Conservation (phyloP, 148 eudicot genomes). For the Rhododendron ferrugineum region DNA sequence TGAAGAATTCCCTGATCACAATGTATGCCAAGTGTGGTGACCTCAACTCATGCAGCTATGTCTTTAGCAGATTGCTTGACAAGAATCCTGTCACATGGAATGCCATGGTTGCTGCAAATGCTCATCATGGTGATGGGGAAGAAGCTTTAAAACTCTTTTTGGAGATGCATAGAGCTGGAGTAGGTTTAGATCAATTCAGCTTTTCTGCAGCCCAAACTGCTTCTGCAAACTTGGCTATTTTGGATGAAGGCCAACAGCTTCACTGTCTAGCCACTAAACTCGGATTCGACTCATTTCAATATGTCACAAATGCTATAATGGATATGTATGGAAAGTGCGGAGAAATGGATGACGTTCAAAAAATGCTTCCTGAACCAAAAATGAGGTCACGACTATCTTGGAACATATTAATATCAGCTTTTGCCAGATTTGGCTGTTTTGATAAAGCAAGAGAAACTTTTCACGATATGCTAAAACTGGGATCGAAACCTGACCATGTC, state of each 20-base stretch:
- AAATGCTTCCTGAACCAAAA: slow-evolving; percentile 49
- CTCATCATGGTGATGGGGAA: slow-evolving; percentile 64
- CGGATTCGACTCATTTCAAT: slow-evolving; percentile 42
- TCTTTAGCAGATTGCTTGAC: slow-evolving; percentile 38
- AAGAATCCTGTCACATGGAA: slow-evolving; percentile 56
- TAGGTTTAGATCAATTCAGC: slow-evolving; percentile 59
- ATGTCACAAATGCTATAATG: slow-evolving; percentile 52
- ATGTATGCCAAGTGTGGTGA: slow-evolving; percentile 85
- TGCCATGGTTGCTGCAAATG: slow-evolving; percentile 73
- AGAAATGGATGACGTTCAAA: slow-evolving; percentile 54
- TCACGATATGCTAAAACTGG: slow-evolving; percentile 44
- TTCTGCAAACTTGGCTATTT: slow-evolving; percentile 55
- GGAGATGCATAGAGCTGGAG: slow-evolving; percentile 46
- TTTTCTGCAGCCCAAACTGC: slow-evolving; percentile 72
- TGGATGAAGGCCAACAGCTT: slow-evolving; percentile 70
- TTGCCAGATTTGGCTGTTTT: slow-evolving; percentile 60
- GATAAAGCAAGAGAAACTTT: slow-evolving; percentile 54
- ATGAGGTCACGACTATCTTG: slow-evolving; percentile 52
- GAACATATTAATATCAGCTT: slow-evolving; percentile 70
- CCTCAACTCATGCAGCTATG: slow-evolving; percentile 47
- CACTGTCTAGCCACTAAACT: slow-evolving; percentile 53
- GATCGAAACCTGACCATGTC: slow-evolving; percentile 59
- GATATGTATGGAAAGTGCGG: slow-evolving; percentile 92
- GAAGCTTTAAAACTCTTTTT: slow-evolving; percentile 48
- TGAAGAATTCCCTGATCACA: slow-evolving; percentile 69